phyloP scores from a whole-genome alignment of 1,284 basidiomycete species.

The Ceratobasidium sp. region DNA sequence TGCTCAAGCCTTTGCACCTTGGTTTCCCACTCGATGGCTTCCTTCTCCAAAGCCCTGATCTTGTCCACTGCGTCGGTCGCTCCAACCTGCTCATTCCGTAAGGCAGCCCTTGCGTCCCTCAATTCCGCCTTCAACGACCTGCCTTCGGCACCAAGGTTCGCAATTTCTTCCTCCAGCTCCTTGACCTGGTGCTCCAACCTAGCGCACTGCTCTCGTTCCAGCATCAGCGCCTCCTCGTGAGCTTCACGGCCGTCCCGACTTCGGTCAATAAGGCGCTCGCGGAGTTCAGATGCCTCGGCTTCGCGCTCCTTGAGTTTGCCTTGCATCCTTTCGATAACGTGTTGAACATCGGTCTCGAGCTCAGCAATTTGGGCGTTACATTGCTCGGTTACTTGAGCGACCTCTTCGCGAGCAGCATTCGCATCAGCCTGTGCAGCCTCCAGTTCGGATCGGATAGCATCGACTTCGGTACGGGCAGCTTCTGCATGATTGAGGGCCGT shows the following conservation, averaged over 20 bases:
- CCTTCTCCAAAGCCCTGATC: constrained; percentile 1
- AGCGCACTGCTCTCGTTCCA: constrained; percentile 27
- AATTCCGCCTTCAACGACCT: constrained; percentile 53
- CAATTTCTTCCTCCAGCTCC: constrained; percentile 21
- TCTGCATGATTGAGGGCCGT: constrained; percentile 19
- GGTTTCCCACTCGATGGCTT: constrained; percentile 49
- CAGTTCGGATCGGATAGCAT: constrained; percentile 8
- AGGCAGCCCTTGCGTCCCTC: constrained; percentile 23
- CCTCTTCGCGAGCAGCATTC: constrained; percentile 29
- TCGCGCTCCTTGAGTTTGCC: constrained; percentile 41
- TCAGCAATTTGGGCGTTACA: constrained; percentile 34
- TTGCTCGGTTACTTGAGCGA: constrained; percentile 34
- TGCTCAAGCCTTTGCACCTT: constrained; percentile 70
- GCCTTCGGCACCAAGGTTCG: constrained; percentile 18
- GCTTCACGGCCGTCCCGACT: constrained; percentile 21
- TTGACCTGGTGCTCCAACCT: constrained; percentile 19
- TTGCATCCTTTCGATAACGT: constrained; percentile 36
- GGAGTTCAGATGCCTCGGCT: constrained; percentile 12
- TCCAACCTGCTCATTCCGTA: constrained; percentile 30
- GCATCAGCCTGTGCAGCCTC: constrained; percentile 32
- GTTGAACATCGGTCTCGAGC: constrained; percentile 23
- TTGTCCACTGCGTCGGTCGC: constrained; percentile 16
- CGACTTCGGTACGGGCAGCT: constrained; percentile 10
- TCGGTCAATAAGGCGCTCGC: constrained; percentile 24
- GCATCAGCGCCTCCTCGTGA: constrained; percentile 35